Evolutionary conservation across 306 rosid genomes (phyloP), one percentile per base, ranked within the genome.

Genomic region (Comarum palustre): DNA sequence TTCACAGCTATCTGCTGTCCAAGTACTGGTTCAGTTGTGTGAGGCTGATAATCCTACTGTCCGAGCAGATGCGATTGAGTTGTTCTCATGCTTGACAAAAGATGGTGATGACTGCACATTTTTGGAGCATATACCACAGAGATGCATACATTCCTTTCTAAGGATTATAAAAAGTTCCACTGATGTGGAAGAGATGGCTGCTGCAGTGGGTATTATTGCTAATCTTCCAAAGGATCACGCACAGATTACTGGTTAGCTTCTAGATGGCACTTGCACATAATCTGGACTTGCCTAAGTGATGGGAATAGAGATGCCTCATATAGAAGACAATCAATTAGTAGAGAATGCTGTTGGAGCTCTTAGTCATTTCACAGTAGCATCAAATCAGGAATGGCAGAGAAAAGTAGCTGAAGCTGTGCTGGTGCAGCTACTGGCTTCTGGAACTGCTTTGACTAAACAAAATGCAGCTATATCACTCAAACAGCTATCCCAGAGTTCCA

Each of bases 401-500:
- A 73, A 73, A 58, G 88, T 89, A 63, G 90, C 94, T 58, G 82
- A 81, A 79, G 80, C 86, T n/a, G 55, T 89, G 72, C 81, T 89
- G 65, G 90, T 84, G 34, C 81, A 77, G 54, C 50, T 81, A 61
- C 85, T 89, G 38, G 78, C 58, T 73, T 89, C 89, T 31, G 94
- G 89, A 78, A 78, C 90, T 58, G 50, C 87, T 54, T 41, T 79
- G 34, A 71, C 85, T 0, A 86, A 81, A 73, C 81, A 78, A 77
- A 77, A 78, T 24, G 81, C 94, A 41, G 91, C 94, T 62, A 47
- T 82, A 73, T 79, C 89, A 11, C 82, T 89, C 50, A 86, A 79
- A 71, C 94, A 86, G 84, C 78, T 89, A 71, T 89, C 94, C 2
- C 82, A 89, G 74, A 86, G 91, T 73, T 84, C 94, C 14, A 54